These are phyloP conservation scores for Zymoseptoria crescenta DNA, from an alignment of 2,329 filamentous ascomycete species.

Conservation along the genomic window DNA sequence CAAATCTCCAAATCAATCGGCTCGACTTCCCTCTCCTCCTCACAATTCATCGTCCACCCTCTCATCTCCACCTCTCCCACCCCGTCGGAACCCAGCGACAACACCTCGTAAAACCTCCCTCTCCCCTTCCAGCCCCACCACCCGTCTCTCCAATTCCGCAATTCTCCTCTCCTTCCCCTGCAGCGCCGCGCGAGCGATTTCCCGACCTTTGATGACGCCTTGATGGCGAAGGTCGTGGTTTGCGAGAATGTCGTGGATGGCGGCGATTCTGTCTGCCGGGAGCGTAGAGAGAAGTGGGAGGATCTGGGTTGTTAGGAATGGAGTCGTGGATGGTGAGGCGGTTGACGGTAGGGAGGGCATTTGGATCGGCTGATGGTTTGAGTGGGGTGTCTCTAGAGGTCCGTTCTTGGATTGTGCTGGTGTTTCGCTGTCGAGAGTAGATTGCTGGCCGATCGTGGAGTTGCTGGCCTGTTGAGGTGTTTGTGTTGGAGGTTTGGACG, in stretches of 20 bases:
- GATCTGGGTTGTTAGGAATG: constrained; percentile 20
- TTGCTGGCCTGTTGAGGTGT: background rate
- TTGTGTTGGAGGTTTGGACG: constrained; percentile 14
- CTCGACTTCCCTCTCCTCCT: background rate
- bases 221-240: constrained; percentile 51
- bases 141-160: constrained; percentile 56
- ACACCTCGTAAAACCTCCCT: constrained; percentile 42
- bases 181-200: constrained; percentile 55
- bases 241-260: constrained; percentile 42
- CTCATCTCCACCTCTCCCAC: background rate
- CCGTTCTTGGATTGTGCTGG: background rate
- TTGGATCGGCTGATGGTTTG: background rate
- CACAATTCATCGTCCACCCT: constrained; percentile 9
- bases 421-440: background rate
- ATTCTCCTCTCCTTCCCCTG: constrained; percentile 59
- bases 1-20: background rate
- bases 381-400: background rate
- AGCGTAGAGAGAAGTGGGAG: constrained; percentile 17
- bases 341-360: constrained; percentile 2
- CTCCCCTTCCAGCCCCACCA: constrained; percentile 52
- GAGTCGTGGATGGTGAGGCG: constrained; percentile 12
- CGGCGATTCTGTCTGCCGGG: constrained; percentile 21
- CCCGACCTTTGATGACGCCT: constrained; percentile 57
- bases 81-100: background rate
- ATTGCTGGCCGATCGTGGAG: background rate